Evolutionary conservation across 306 rosid species (phyloP), one percentile per base, ranked within the genome.

Genomic region (Trichosanthes truncata): DNA sequence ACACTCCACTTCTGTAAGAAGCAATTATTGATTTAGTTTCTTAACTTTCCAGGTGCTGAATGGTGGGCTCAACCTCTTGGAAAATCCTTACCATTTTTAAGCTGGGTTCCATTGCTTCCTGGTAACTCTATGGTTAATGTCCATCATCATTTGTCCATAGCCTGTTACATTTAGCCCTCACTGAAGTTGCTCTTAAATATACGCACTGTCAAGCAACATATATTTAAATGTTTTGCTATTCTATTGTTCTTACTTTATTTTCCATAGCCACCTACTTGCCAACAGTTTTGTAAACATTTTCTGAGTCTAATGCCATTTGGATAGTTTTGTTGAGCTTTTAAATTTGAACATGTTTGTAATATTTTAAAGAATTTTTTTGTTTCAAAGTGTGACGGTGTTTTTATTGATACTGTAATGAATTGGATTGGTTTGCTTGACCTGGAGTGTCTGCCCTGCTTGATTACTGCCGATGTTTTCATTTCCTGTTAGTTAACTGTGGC

Each of bases 61-160:
- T 93, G 99, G 97, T 95, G 97, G 97, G 91, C 81, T 85, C 94
- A 91, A 66, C 83, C 79, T 71, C 84, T 90, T 82, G 92, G 92
- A 26, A 89, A 86, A 83, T 95, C 97, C 69, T 2, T 95, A 15
- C 97, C 97, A 31, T 66, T 90, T 77, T 82, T 96, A 76, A 85
- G 89, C 74, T 93, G 99, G 99, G 69, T 91, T 77, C 97, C 98
- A 52, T 69, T 82, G 80, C 7, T 91, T 46, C 74, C 38, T 72
- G 96, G 99, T 93, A 90, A 81, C 90, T 55, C 48, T 78, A 6
- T 31, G 56, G 57, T 38, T 59, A 56, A 59, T 38, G 35, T 43
- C 74, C n/a, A 29, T 68, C 69, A 59, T 57, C 25, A 5, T 56
- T 31, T 57, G 9, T 17, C 29, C 53, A 74, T 51, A 7, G 14